phyloP scores from a whole-genome alignment of 2,329 filamentous ascomycete species.

The Aspergillus sp. region DNA sequence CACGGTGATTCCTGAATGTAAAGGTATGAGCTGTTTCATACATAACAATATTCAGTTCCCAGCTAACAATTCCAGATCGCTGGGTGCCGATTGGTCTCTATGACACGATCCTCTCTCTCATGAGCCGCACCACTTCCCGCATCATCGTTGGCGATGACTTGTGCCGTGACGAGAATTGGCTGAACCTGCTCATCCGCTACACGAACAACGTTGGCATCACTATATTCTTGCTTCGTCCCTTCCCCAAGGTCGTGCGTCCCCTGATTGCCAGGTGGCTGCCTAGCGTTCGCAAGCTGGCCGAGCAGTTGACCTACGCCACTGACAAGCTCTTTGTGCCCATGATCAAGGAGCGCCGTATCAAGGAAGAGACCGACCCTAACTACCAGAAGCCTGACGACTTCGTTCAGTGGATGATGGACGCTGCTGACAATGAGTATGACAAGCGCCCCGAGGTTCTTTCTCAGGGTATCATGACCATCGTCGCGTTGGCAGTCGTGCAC shows the following conservation, averaged over 20 bases:
- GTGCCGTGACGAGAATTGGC: slow-evolving; percentile 41
- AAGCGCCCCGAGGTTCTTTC: slow-evolving; percentile 23
- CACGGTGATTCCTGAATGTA: slow-evolving; percentile 23
- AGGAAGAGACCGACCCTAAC: slow-evolving; percentile 15
- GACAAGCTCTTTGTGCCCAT: slow-evolving; percentile 35
- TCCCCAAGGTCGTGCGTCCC: slow-evolving; percentile 35
- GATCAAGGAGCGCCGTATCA: slow-evolving; percentile 28
- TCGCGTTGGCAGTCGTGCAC: slow-evolving; percentile 28
- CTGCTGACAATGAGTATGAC: slow-evolving; percentile 22
- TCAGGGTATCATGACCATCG: slow-evolving; percentile 26
- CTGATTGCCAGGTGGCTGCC: slow-evolving; percentile 36
- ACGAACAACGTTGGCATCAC: slow-evolving; percentile 36
- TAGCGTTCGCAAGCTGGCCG: slow-evolving; percentile 31
- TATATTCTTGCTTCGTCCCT: slow-evolving; percentile 31
- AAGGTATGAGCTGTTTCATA: slow-evolving; percentile 9
- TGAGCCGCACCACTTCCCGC: slow-evolving; percentile 41
- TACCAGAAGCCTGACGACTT: slow-evolving; percentile 31
- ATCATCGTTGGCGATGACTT: slow-evolving; percentile 41
- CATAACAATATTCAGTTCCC: not conserved
- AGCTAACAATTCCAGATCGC: slow-evolving; percentile 12
- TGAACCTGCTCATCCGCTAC: slow-evolving; percentile 34
- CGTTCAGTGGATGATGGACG: slow-evolving; percentile 35
- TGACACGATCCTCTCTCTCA: slow-evolving; percentile 30
- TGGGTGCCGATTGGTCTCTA: slow-evolving; percentile 26
- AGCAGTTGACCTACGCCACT: slow-evolving; percentile 29